phyloP scores from a whole-genome alignment of 352 stramenopile genomes.

The Phytophthora quininea region DNA sequence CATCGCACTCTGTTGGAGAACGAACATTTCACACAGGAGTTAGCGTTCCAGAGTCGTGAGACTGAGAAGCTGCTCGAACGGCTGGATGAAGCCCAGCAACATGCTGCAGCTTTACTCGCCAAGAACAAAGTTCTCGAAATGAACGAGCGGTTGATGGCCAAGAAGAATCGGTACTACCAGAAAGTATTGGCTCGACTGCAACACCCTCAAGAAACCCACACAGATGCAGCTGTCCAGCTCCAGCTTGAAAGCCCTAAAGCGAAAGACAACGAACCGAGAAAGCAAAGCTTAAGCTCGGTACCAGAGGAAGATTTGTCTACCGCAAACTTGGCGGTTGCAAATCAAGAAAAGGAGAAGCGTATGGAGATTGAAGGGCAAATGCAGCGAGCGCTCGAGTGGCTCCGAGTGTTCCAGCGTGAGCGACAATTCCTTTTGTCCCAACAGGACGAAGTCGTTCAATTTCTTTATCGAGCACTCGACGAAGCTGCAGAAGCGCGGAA shows the following conservation, averaged over 20 bases:
- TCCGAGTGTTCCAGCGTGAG: conserved; percentile 56
- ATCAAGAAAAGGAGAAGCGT: conserved; percentile 21
- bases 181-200: conserved; percentile 67
- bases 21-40: conserved; percentile 74
- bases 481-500: conserved; percentile 28
- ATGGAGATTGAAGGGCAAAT: conserved; percentile 38
- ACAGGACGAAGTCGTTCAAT: conserved; percentile 73
- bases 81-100: conserved; percentile 46
- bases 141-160: conserved; percentile 62
- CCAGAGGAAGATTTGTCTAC: conserved; percentile 2
- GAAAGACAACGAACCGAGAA: conserved; percentile 17
- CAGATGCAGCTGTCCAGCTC: conserved; percentile 2
- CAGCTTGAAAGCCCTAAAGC: conserved; percentile 8
- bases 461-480: conserved; percentile 48
- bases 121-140: conserved; percentile 56
- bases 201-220: conserved; percentile 3
- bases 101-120: conserved; percentile 50
- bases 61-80: conserved; percentile 70
- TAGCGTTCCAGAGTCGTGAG: conserved; percentile 76
- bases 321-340: background rate
- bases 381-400: conserved; percentile 48
- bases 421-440: conserved; percentile 64
- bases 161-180: conserved; percentile 78
- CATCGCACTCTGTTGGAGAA: conserved; percentile 86
- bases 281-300: background rate